Percentiles rank a stretch among this genome's conserved stretches.
Evolutionary conservation across 2,329 filamentous ascomycete species (phyloP).

Genomic region (Ceratocystis diversiconidia): DNA sequence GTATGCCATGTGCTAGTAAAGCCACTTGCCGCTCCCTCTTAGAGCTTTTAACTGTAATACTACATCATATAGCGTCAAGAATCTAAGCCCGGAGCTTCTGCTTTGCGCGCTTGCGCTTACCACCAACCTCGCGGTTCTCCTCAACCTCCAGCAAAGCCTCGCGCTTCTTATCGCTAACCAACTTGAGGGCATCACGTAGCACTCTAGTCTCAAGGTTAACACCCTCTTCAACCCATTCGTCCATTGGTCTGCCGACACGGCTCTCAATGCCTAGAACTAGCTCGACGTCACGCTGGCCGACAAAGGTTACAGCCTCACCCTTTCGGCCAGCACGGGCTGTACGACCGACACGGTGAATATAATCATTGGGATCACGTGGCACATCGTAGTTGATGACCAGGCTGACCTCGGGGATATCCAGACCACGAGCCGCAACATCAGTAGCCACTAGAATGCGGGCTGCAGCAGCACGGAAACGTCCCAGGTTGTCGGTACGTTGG

Average conservation of each 20-base stretch:
- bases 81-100: slow-evolving; percentile 31
- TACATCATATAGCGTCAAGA: neutral
- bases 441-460: slow-evolving; percentile 86
- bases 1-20: no score
- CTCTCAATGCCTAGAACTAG: slow-evolving; percentile 81
- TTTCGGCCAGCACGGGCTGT: slow-evolving; percentile 80
- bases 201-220: slow-evolving; percentile 91
- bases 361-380: slow-evolving; percentile 90
- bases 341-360: slow-evolving; percentile 90
- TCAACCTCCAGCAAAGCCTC: slow-evolving; percentile 85
- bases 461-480: slow-evolving; percentile 76
- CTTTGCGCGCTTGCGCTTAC: slow-evolving; percentile 57
- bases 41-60: neutral
- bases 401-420: slow-evolving; percentile 86
- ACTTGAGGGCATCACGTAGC: slow-evolving; percentile 68
- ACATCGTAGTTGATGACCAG: slow-evolving; percentile 93
- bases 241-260: slow-evolving; percentile 67
- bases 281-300: slow-evolving; percentile 85
- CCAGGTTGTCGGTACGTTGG: slow-evolving; percentile 75
- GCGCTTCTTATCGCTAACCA: slow-evolving; percentile 89
- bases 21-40: no score
- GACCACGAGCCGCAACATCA: slow-evolving; percentile 82
- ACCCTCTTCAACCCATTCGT: slow-evolving; percentile 72
- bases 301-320: slow-evolving; percentile 72
- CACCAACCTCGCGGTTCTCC: slow-evolving; percentile 77